Evolutionary conservation across 331 rosid species (phyloP).

Genomic region (Phaseolus coccineus): DNA sequence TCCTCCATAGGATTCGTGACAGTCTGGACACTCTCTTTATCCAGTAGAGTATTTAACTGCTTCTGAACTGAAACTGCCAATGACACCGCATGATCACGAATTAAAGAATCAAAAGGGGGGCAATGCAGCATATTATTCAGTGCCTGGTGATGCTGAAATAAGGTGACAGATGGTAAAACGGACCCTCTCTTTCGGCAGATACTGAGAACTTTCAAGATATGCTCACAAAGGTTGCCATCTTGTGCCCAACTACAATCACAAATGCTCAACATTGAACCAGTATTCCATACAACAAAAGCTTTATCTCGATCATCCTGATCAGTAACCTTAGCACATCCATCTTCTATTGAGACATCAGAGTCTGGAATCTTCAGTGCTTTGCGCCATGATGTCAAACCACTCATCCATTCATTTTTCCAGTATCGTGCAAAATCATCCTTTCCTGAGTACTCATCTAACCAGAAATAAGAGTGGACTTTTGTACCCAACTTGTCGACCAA

Average conservation of each 20-base stretch:
- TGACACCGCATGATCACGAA: slow-evolving; percentile 83
- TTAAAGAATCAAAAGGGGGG: slow-evolving; percentile 86
- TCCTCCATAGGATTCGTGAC: slow-evolving; percentile 42
- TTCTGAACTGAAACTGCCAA: slow-evolving; percentile 82
- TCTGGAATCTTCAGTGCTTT: slow-evolving; percentile 79
- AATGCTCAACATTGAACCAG: slow-evolving; percentile 80
- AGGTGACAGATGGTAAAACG: slow-evolving; percentile 64
- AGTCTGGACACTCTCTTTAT: slow-evolving; percentile 50
- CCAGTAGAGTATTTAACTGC: slow-evolving; percentile 60
- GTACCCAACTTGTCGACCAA: slow-evolving; percentile 89
- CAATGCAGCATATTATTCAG: slow-evolving; percentile 69
- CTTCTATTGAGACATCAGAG: slow-evolving; percentile 67
- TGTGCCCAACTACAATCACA: slow-evolving; percentile 89
- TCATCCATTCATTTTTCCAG: slow-evolving; percentile 90
- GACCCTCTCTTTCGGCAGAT: slow-evolving; percentile 58
- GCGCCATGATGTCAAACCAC: slow-evolving; percentile 96
- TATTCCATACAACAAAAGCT: slow-evolving; percentile 70
- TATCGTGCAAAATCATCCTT: slow-evolving; percentile 89
- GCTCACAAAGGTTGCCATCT: slow-evolving; percentile 90
- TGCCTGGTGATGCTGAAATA: slow-evolving; percentile 71
- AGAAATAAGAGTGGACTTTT: slow-evolving; percentile 88
- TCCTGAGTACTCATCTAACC: slow-evolving; percentile 96
- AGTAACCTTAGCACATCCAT: slow-evolving; percentile 65
- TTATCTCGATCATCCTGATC: slow-evolving; percentile 64
- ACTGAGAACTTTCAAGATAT: slow-evolving; percentile 70